These are phyloP conservation scores for Leccinum subgranulosum DNA, from an alignment of 768 basidiomycete genomes.

Conservation along the genomic window DNA sequence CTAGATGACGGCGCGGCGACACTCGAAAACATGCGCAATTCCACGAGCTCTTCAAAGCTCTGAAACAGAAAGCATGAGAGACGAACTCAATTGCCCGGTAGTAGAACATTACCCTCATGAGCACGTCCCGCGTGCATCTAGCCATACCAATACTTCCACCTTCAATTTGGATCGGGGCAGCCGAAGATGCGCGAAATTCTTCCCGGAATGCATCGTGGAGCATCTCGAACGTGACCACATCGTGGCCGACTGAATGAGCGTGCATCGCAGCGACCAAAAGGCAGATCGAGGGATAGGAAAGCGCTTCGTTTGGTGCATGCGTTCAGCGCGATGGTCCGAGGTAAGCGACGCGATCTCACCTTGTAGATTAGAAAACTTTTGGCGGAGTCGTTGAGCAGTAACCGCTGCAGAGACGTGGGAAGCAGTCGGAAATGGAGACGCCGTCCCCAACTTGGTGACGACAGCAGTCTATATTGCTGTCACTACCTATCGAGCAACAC, in stretches of 20 bases:
- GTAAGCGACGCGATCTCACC: conserved; percentile 37
- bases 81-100: neutral
- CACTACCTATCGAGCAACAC: conserved; percentile 1
- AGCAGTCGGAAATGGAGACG: conserved; percentile 52
- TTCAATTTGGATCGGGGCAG: conserved; percentile 72
- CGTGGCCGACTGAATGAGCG: conserved; percentile 69
- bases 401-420: conserved; percentile 42
- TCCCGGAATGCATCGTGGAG: conserved; percentile 75
- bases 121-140: conserved; percentile 58
- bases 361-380: conserved; percentile 48
- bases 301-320: conserved; percentile 37
- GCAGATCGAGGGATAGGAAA: conserved; percentile 78
- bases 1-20: conserved; percentile 46
- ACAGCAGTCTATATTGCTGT: conserved; percentile 38
- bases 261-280: conserved; percentile 86
- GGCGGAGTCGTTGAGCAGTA: conserved; percentile 54
- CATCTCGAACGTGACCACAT: conserved; percentile 88
- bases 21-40: conserved; percentile 53
- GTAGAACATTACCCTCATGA: conserved; percentile 55
- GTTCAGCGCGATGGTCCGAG: neutral
- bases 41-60: conserved; percentile 75
- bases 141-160: conserved; percentile 77
- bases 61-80: conserved; percentile 28
- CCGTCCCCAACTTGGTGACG: conserved; percentile 44
- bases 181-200: conserved; percentile 66